Percentiles rank a stretch among this genome's conserved stretches.
Conservation (phyloP, 495 filamentous ascomycete species). For the Paragyromitra xinjiangensis region DNA sequence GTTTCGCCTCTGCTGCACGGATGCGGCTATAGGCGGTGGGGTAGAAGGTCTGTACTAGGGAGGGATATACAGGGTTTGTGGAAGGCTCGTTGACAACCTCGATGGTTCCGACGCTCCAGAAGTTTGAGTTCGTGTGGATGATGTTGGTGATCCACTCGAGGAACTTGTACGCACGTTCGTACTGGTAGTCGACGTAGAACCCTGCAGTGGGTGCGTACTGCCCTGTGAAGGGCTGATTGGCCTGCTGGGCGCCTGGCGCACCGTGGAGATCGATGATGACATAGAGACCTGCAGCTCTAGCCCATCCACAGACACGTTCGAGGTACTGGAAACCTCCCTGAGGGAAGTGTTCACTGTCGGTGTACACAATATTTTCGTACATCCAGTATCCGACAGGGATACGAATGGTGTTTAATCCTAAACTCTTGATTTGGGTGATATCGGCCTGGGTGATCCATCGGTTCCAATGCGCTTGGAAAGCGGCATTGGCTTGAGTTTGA, state of each 20-base stretch:
- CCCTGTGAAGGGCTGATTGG: slow-evolving; percentile 66
- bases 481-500: slow-evolving; percentile 64
- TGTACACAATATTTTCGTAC: slow-evolving; percentile 66
- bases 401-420: slow-evolving; percentile 69
- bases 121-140: slow-evolving; percentile 65
- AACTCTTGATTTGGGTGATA: slow-evolving; percentile 64
- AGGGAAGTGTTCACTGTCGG: slow-evolving; percentile 66
- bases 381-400: slow-evolving; percentile 74
- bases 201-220: slow-evolving; percentile 63
- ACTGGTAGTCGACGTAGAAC: slow-evolving; percentile 69
- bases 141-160: slow-evolving; percentile 67
- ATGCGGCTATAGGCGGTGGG: slow-evolving; percentile 64
- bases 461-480: slow-evolving; percentile 67
- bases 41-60: slow-evolving; percentile 62
- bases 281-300: slow-evolving; percentile 66
- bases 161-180: slow-evolving; percentile 68
- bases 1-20: slow-evolving; percentile 61
- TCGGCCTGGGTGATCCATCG: slow-evolving; percentile 68
- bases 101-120: slow-evolving; percentile 67
- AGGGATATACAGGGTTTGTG: slow-evolving; percentile 51
- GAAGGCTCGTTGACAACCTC: slow-evolving; percentile 71
- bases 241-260: slow-evolving; percentile 67
- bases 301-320: slow-evolving; percentile 67
- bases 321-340: slow-evolving; percentile 66
- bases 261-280: slow-evolving; percentile 73